Evolutionary conservation across 1,284 basidiomycete genomes (phyloP), one percentile per base, ranked within the genome.

Genomic region (Sporisorium scitamineum): DNA sequence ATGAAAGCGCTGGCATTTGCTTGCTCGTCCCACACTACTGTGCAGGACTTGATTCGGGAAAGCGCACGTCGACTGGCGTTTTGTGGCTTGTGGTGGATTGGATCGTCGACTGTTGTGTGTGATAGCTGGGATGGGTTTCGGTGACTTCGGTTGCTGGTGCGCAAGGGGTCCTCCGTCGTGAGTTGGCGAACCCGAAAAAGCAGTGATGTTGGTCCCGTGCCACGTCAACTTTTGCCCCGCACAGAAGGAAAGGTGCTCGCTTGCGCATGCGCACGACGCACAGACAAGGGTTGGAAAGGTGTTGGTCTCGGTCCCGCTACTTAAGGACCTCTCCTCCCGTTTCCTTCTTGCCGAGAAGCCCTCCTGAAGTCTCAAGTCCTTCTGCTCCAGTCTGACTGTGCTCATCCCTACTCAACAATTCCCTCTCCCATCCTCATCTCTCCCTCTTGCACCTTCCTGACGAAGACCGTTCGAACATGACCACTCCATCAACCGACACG

Each of bases 401-500:
- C 9, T 3, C 5, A 18, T 42, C 18, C 41, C 11, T 20, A n/a
- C n/a, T n/a, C n/a, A n/a, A 34, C 34, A 3, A 34, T 22, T 22
- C 31, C 20, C n/a, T 32, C 31, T 11, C 10, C 13, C 16, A 20
- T 8, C 29, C 16, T 18, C 24, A 14, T 37, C 22, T 14, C 29
- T 47, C 22, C 20, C 18, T 34, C 47, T 29, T 10, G 16, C 11
- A n/a, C 18, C 22, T 27, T n/a, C 27, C n/a, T 27, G 20, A 27
- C 7, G 5, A 9, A 11, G n/a, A 32, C 22, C 32, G 32, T n/a
- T 37, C 22, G 41, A 39, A 32, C 6, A 69, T 69, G 66, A 22
- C 61, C 6, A 63, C 54, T 9, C 63, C 67, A 11, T 61, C 22
- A 50, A 75, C 68, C 39, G 64, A 70, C 22, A 80, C 79, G 14